A percentile compares a stretch with the other conserved stretches of the same genome.
Evolutionary conservation across 345 rosid species (phyloP).

Genomic region (Lepidium didymum): DNA sequence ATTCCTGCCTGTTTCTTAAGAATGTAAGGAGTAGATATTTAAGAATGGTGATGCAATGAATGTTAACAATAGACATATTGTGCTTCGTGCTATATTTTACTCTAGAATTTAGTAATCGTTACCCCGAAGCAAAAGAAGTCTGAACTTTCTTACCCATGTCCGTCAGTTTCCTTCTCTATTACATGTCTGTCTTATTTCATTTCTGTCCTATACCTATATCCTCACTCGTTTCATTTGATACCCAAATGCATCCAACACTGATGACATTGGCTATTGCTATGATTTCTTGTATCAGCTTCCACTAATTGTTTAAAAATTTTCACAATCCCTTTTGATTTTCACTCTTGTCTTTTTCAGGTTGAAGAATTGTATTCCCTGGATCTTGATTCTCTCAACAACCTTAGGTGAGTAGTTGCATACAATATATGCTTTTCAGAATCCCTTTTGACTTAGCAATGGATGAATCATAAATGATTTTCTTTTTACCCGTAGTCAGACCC

Average conservation of each 20-base stretch:
- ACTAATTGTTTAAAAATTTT: not conserved
- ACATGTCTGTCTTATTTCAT: not conserved
- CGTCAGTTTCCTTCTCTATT: not conserved
- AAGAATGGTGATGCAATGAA: not conserved
- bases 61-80: not conserved
- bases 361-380: constrained; percentile 94
- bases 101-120: not conserved
- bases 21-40: not conserved
- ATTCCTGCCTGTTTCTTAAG: not conserved
- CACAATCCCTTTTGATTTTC: not conserved
- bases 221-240: not conserved
- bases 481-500: not conserved
- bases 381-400: constrained; percentile 73
- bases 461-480: not conserved
- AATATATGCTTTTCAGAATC: too few relatives aligned
- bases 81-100: not conserved
- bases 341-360: constrained; percentile 41
- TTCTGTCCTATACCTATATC: not conserved
- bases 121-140: not conserved
- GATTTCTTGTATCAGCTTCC: not conserved
- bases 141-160: not conserved
- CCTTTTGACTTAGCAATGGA: too few relatives aligned
- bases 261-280: not conserved
- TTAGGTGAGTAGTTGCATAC: constrained; percentile 45
- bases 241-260: not conserved